Base-by-base conservation (phyloP, 2,329 filamentous ascomycete species). In the Colletotrichum paranaense region DNA sequence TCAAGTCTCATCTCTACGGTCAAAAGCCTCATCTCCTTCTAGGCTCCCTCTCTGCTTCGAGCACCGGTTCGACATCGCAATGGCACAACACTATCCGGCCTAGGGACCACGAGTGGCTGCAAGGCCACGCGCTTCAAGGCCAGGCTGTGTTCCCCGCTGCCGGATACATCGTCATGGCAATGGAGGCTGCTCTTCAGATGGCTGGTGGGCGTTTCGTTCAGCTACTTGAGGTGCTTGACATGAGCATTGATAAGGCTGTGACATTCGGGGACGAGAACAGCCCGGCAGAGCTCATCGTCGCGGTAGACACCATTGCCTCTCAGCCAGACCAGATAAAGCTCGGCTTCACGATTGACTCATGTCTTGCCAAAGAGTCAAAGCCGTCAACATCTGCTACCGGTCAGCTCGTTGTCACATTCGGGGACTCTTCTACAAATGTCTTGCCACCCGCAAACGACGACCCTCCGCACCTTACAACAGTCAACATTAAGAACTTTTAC, bases 91-190 rank as follows among this genome's bases (percentile, higher is more conserved):
- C 70, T 16, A 32, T 78, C 1, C 30, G 30, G 12, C 59, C 74
- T 1, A 22, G 64, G 11, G 71, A 78, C 1, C 16, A 72, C 11
- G 67, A 74, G 12, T 86, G 84, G 85, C 66, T 85, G 4, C 46
- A 58, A 5, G 75, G 76, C 57, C 80, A 71, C 73, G 74, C 0
- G 55, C 79, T 67, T 67, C 80, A 75, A 8, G 69, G 67, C 0
- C 56, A 76, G 28, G 62, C 74, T 24, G 28, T 88, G 3, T 86
- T 87, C 57, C 87, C 87, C 0, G 83, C 76, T 1, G 82, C 86
- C 0, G 85, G 80, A 0, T 88, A 85, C 74, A 62, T 86, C 1
- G 77, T 80, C n/a, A 85, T 87, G 79, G 84, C 82, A 1, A 78
- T 85, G 0, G 86, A 88, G 72, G 86, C 86, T 4, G 80, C 80